A percentile compares a stretch with the other conserved stretches of the same genome.
phyloP scores from a whole-genome alignment of 2,329 filamentous ascomycete genomes.

The Calonectria multiphialidica region DNA sequence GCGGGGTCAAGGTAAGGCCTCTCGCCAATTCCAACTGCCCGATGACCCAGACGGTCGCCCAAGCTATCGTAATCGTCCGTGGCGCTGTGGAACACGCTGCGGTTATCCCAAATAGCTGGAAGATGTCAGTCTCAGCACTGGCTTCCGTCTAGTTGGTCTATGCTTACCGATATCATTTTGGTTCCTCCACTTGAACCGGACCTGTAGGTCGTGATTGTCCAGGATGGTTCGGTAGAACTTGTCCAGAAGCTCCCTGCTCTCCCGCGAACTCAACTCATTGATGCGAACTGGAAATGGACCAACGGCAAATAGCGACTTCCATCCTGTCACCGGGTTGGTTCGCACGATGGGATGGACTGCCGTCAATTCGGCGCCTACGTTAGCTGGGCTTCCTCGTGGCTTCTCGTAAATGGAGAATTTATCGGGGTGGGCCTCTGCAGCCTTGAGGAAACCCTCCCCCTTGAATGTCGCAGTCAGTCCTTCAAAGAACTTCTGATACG shows the following conservation, averaged over 20 bases:
- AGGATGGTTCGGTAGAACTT: constrained; percentile 56
- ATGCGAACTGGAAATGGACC: constrained; percentile 57
- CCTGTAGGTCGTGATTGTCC: constrained; percentile 63
- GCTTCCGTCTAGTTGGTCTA: background rate
- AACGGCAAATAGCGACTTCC: constrained; percentile 62
- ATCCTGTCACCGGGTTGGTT: constrained; percentile 73
- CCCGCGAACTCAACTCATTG: constrained; percentile 56
- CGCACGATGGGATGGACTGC: constrained; percentile 68
- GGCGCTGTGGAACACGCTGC: constrained; percentile 68
- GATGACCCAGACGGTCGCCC: constrained; percentile 63
- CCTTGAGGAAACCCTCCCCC: constrained; percentile 27
- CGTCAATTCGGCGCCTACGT: constrained; percentile 60
- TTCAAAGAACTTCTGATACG: constrained; percentile 66
- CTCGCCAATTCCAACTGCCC: constrained; percentile 68
- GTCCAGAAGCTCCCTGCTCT: constrained; percentile 56
- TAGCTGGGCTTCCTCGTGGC: constrained; percentile 52
- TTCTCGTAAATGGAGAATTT: constrained; percentile 48
- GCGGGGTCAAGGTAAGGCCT: constrained; percentile 65
- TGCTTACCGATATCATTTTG: constrained; percentile 52
- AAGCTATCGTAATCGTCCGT: constrained; percentile 68
- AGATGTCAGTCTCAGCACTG: background rate
- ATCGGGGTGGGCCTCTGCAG: constrained; percentile 43
- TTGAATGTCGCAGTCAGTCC: constrained; percentile 61
- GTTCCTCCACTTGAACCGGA: constrained; percentile 59
- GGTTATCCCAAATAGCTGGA: constrained; percentile 71